Evolutionary conservation across 192 early-diverging fungal genomes (phyloP).

Genomic region (Pecoramyces ruminantium): DNA sequence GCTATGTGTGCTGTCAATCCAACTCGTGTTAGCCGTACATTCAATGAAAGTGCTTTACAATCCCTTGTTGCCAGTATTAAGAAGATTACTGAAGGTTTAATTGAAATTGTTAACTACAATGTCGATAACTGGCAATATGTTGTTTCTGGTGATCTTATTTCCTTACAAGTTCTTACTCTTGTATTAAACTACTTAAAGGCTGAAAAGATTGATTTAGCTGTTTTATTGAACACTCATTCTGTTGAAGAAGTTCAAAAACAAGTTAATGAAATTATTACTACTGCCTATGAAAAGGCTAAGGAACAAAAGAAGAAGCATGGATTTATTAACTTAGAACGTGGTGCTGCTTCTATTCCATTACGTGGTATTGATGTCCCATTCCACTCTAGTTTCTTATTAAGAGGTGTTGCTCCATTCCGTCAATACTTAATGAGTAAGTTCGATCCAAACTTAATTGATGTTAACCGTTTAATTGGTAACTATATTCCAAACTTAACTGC

Average conservation of each 20-base stretch:
- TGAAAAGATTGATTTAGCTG: slow-evolving; percentile 69
- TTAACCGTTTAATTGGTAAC: slow-evolving; percentile 56
- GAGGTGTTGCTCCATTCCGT: slow-evolving; percentile 84
- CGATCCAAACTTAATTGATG: slow-evolving; percentile 66
- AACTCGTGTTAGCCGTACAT: slow-evolving; percentile 62
- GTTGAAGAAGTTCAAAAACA: slow-evolving; percentile 69
- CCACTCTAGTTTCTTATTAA: slow-evolving; percentile 86
- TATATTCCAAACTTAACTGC: slow-evolving; percentile 95
- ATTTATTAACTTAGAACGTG: slow-evolving; percentile 59
- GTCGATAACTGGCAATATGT: slow-evolving; percentile 96
- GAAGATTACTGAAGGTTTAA: slow-evolving; percentile 49
- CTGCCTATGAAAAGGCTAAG: slow-evolving; percentile 43
- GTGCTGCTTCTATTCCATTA: slow-evolving; percentile 77
- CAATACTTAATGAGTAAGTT: slow-evolving; percentile 69
- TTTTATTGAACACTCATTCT: slow-evolving; percentile 68
- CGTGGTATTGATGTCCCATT: slow-evolving; percentile 91
- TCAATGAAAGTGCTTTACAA: slow-evolving; percentile 69
- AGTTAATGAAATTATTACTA: slow-evolving; percentile 57
- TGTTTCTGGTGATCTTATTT: slow-evolving; percentile 67
- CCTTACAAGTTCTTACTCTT: slow-evolving; percentile 61
- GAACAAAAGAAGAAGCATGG: slow-evolving; percentile 42
- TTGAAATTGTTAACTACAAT: slow-evolving; percentile 96
- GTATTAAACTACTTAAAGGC: slow-evolving; percentile 78
- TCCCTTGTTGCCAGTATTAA: slow-evolving; percentile 71
- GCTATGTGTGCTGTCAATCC: slow-evolving; percentile 93